These are phyloP conservation scores for Mallotus repandus DNA, from an alignment of 441 rosid species.

Conservation along the genomic window DNA sequence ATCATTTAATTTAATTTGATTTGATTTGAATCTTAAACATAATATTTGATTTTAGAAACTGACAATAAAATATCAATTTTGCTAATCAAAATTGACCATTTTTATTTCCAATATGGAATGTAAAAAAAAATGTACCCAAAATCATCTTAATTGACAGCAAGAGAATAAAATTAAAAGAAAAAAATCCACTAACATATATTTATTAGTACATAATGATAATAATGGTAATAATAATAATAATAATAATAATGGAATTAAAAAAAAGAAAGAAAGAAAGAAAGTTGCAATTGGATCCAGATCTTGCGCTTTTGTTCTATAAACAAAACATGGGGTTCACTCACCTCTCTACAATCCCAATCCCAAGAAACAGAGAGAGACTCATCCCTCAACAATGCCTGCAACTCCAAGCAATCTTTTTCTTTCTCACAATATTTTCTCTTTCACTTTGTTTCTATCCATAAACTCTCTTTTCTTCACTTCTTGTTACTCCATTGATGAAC, in stretches of 20 bases:
- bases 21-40: too few relatives aligned
- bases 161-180: not conserved
- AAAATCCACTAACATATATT: not conserved
- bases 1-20: too few relatives aligned
- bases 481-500: slow-evolving; percentile 59
- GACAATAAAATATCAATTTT: too few relatives aligned
- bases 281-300: slow-evolving; percentile 65
- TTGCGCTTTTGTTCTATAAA: slow-evolving; percentile 66
- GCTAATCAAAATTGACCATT: not conserved
- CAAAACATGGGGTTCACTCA: slow-evolving; percentile 72
- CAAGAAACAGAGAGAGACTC: slow-evolving; percentile 57
- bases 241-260: slow-evolving; percentile 17
- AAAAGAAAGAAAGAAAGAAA: slow-evolving; percentile 1
- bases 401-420: slow-evolving; percentile 44
- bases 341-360: slow-evolving; percentile 69
- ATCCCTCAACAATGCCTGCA: slow-evolving; percentile 59
- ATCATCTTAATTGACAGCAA: not conserved
- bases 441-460: slow-evolving; percentile 35
- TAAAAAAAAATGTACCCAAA: too few relatives aligned
- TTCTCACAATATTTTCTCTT: slow-evolving; percentile 38
- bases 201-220: too few relatives aligned
- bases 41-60: too few relatives aligned
- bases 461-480: slow-evolving; percentile 37
- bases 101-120: not conserved
- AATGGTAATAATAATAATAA: too few relatives aligned